A percentile compares a stretch with the other conserved stretches of the same genome.
Evolutionary conservation across 1,284 basidiomycete species (phyloP).

Genomic region (Ceratobasidium papillatum): DNA sequence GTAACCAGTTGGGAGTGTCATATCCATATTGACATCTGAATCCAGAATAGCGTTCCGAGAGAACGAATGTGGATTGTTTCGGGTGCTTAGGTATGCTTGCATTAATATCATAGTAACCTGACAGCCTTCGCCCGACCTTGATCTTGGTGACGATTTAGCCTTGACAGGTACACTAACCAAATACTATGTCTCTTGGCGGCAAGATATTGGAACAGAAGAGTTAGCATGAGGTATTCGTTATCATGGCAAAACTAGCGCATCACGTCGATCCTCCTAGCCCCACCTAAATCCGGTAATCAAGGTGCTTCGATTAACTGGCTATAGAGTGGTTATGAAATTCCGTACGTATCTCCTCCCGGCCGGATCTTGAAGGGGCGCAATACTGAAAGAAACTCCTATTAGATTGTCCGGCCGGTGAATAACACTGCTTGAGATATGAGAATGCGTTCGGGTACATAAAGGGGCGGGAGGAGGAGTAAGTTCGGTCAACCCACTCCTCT

Average conservation of each 20-base stretch:
- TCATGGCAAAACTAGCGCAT: conserved; percentile 3
- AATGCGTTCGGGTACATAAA: conserved; percentile 16
- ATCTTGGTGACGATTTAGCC: background rate
- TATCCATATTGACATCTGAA: background rate
- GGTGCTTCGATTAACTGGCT: background rate
- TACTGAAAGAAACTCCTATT: background rate
- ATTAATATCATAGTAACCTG: background rate
- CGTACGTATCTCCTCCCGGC: conserved; percentile 32
- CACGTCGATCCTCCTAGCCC: conserved; percentile 1
- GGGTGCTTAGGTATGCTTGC: background rate
- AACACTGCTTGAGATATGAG: background rate
- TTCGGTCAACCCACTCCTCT: background rate
- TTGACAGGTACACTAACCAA: conserved; percentile 3
- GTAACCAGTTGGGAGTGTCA: background rate
- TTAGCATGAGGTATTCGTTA: background rate
- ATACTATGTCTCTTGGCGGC: background rate
- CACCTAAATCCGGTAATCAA: conserved; percentile 19
- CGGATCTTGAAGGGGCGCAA: conserved; percentile 22
- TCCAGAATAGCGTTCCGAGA: background rate
- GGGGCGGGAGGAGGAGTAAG: background rate
- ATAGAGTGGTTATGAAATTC: conserved; percentile 26
- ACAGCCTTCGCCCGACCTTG: conserved; percentile 25
- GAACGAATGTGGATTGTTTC: too few relatives aligned
- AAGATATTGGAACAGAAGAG: background rate
- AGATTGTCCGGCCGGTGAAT: conserved; percentile 26